Base-by-base conservation (phyloP, 1,139 yeast genomes). In the Hyphopichia khmerensis region DNA sequence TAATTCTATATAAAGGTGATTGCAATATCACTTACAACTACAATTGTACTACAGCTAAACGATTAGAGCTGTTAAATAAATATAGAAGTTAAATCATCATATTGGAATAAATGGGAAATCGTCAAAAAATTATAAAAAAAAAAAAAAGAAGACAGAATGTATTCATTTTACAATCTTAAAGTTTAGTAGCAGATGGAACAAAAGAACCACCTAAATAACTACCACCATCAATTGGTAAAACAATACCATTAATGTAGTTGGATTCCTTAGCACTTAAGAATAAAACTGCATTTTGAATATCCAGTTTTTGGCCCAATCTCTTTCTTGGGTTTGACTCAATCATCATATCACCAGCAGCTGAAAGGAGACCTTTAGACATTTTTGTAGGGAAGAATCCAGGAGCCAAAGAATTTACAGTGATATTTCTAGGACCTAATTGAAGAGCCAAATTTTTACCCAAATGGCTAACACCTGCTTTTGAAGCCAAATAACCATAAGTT, bases 371-470 rank as follows among this genome's bases (percentile, higher is more conserved):
- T 45, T 78, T 72, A 37, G 90, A 76, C 93, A 86, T 85, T 62
- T 83, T 84, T 29, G 87, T 74, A 19, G 88, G 88, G 76, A 86
- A 82, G 60, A 83, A 86, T 0, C 95, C 95, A 0, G 93, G 93
- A 11, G 90, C 90, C 51, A 86, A 64, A 8, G 81, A 69, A 62
- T 84, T 84, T 50, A 82, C 87, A 38, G 80, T 82, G 54, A 84
- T 77, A 60, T 83, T 77, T 42, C 75, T 65, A n/a, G 84, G 84
- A 2, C 87, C 89, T 53, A 84, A 71, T 52, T 80, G 83, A 39
- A 73, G 57, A 2, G 90, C 85, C 55, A 84, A 71, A 47, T 76
- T 67, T 63, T 79, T 81, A 33, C 85, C 85, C 60, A 86, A 59
- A 59, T 86, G 93, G 43, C 82, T 76, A 9, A 85, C 84, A 40